Evolutionary conservation across 352 stramenopile species (phyloP), one percentile per base, ranked within the genome.

Genomic region (Globisporangium canariense): DNA sequence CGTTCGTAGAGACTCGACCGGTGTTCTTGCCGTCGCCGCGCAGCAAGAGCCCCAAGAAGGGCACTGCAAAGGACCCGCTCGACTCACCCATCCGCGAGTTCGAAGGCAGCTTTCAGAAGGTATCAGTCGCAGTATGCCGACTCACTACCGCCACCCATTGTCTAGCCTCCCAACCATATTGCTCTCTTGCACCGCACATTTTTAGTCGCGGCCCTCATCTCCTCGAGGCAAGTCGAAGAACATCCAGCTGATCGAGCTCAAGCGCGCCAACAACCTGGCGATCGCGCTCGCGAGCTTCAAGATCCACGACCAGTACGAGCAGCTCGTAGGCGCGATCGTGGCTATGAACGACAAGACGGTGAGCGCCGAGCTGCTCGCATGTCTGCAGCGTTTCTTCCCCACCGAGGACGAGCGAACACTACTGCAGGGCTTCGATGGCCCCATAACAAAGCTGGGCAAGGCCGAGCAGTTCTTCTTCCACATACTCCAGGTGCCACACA

Each of bases 241-340:
- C 45, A 77, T 92, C 50, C 84, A 91, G 41, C 58, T 94, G 28
- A 81, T 94, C 32, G 86, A 94, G 10, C 55, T 88, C 30, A 94
- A 94, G 50, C 86, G 83, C 22, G 83, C 83, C 2, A 94, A 94
- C 54, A 94, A 94, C 58, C 59, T 94, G 1, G 78, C 85, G 9
- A 73, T 92, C 36, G 81, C 83, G 28, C 68, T 94, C 10, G 72
- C 83, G 8, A 91, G 77, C 41, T 94, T 92, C 77, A 91, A 91
- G 60, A 84, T 94, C 43, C 70, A 84, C 58, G 74, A 87, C 28
- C 71, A 79, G 9, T 90, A 90, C 54, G 74, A 90, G 20, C 75
- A 88, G 25, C 81, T 92, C 36, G 68, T 86, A 2, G 68, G 79
- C 34, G 80, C 73, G 11, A 84, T 94, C 40, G 69, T 84, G 9